Conservation (phyloP, 1,284 basidiomycete genomes). For the Ceratobasidium sp. region DNA sequence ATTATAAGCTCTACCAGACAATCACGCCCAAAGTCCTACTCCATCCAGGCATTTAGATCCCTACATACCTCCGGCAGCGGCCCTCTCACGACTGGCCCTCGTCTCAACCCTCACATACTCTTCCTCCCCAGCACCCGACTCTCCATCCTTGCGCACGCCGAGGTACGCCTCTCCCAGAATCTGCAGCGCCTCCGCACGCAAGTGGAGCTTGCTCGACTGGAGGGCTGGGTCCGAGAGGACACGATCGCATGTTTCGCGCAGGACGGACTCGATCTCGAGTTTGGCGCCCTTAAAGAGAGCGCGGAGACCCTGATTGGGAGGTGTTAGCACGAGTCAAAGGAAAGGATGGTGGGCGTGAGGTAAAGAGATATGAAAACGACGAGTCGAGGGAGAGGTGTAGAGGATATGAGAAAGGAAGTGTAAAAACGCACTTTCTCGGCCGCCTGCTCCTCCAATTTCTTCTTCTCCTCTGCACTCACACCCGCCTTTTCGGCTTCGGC, state of each 20-base stretch:
- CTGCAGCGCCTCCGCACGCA: conserved; percentile 84
- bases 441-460: conserved; percentile 93
- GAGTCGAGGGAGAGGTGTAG: not conserved
- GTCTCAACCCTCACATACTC: conserved; percentile 90
- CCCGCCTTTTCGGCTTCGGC: conserved; percentile 92
- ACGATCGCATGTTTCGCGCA: conserved; percentile 92
- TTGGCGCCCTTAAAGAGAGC: conserved; percentile 96
- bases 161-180: conserved; percentile 83
- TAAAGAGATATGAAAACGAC: not conserved
- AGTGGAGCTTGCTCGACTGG: conserved; percentile 42
- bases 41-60: not conserved
- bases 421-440: conserved; percentile 74
- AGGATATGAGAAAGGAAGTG: not conserved
- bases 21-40: too few relatives aligned
- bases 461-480: conserved; percentile 84
- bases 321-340: not conserved
- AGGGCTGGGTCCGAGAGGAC: conserved; percentile 66
- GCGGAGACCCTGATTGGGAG: conserved; percentile 64
- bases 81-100: conserved; percentile 55
- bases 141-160: conserved; percentile 70
- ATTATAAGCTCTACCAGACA: not conserved
- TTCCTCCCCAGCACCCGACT: conserved; percentile 63
- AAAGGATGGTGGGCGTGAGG: not conserved
- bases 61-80: conserved; percentile 48
- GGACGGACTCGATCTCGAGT: conserved; percentile 92